A percentile compares a stretch with the other conserved stretches of the same genome.
phyloP scores from a whole-genome alignment of 2,329 filamentous ascomycete species.

The Alternaria sp. region DNA sequence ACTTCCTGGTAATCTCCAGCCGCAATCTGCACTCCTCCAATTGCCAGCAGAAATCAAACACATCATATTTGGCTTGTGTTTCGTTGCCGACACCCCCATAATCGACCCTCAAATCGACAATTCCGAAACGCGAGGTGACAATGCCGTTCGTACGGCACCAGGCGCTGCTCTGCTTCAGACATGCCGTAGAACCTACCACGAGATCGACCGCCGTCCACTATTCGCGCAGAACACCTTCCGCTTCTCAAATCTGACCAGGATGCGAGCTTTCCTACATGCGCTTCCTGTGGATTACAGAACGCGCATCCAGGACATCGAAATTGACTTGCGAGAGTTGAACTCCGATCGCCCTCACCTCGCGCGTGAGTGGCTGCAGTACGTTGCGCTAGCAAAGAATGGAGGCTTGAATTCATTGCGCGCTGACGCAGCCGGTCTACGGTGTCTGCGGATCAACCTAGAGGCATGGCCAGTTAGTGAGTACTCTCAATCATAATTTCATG shows the following conservation, averaged over 20 bases:
- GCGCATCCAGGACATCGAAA: constrained; percentile 43
- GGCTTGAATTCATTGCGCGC: constrained; percentile 29
- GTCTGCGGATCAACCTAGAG: constrained; percentile 45
- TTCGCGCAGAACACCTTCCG: constrained; percentile 46
- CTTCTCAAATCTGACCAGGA: constrained; percentile 43
- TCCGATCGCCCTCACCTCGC: constrained; percentile 29
- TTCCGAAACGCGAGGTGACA: not conserved
- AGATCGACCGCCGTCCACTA: constrained; percentile 38
- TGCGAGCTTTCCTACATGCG: constrained; percentile 37
- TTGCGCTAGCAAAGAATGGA: constrained; percentile 29
- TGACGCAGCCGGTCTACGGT: constrained; percentile 41
- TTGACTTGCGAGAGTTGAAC: constrained; percentile 44
- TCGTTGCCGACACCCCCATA: constrained; percentile 34
- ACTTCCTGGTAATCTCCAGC: constrained; percentile 31
- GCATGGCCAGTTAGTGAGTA: constrained; percentile 35
- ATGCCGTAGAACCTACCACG: constrained; percentile 45
- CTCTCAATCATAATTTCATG: not conserved
- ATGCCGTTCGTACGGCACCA: constrained; percentile 6
- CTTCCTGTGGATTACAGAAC: constrained; percentile 27
- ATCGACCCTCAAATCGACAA: constrained; percentile 26
- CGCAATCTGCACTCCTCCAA: constrained; percentile 40
- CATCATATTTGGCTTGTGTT: constrained; percentile 38
- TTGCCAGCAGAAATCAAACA: constrained; percentile 47
- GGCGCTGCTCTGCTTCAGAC: constrained; percentile 44
- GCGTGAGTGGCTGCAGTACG: constrained; percentile 48